Conservation (phyloP, 2,329 filamentous ascomycete genomes). For the Microcyclospora tardicrescens region DNA sequence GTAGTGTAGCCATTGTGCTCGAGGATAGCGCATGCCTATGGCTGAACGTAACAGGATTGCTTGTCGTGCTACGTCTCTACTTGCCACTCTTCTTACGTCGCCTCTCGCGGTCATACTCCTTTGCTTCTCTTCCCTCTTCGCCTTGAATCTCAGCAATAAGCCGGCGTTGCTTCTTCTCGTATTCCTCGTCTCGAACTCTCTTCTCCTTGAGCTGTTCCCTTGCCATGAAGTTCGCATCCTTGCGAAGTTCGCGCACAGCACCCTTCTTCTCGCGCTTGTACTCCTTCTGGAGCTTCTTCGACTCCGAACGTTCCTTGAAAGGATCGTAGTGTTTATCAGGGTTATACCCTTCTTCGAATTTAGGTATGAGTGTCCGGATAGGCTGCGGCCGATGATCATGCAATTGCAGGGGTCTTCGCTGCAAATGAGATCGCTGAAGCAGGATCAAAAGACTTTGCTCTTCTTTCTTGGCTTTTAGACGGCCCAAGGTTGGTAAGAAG, state of each 20-base stretch:
- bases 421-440: slow-evolving; percentile 48
- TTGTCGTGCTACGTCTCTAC: slow-evolving; percentile 2
- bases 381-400: slow-evolving; percentile 81
- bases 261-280: slow-evolving; percentile 94
- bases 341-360: slow-evolving; percentile 92
- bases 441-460: slow-evolving; percentile 50
- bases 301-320: slow-evolving; percentile 74
- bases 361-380: slow-evolving; percentile 78
- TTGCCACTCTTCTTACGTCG: slow-evolving; percentile 55
- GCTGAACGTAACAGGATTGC: background rate
- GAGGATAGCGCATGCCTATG: no score
- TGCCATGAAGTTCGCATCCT: slow-evolving; percentile 88
- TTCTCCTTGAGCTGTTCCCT: slow-evolving; percentile 82
- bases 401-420: slow-evolving; percentile 67
- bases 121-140: slow-evolving; percentile 75
- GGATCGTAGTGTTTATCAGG: slow-evolving; percentile 96
- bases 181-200: slow-evolving; percentile 82
- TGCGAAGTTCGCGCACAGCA: slow-evolving; percentile 82
- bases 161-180: slow-evolving; percentile 91
- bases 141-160: slow-evolving; percentile 91
- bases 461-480: slow-evolving; percentile 28
- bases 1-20: no score
- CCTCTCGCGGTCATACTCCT: slow-evolving; percentile 82
- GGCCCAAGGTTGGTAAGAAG: slow-evolving; percentile 18
- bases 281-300: slow-evolving; percentile 73